Conservation (phyloP, 441 rosid species). For the Arabidopsis lyrata region DNA sequence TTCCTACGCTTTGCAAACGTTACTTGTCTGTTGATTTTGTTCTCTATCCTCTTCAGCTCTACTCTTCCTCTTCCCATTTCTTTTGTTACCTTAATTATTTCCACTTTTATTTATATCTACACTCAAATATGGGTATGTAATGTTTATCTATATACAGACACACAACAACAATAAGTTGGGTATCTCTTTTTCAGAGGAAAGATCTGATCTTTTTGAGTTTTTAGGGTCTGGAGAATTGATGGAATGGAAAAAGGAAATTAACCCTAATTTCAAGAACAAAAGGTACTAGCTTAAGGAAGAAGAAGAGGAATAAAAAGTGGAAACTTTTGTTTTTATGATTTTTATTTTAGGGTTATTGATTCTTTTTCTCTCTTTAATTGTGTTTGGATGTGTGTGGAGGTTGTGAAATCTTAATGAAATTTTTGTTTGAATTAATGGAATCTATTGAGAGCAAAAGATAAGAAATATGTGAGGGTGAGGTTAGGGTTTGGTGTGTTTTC, state of each 20-base stretch:
- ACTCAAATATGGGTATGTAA: slow-evolving; percentile 29
- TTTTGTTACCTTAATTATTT: slow-evolving; percentile 12
- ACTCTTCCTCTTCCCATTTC: slow-evolving; percentile 91
- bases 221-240: background rate
- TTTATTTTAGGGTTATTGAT: slow-evolving; percentile 41
- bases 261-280: slow-evolving; percentile 49
- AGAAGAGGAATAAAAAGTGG: slow-evolving; percentile 15
- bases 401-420: slow-evolving; percentile 22
- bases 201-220: slow-evolving; percentile 39
- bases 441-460: slow-evolving; percentile 43
- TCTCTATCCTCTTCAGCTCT: slow-evolving; percentile 89
- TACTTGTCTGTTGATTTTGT: slow-evolving; percentile 85
- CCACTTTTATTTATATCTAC: background rate
- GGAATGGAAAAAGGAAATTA: slow-evolving; percentile 27
- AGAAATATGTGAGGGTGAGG: slow-evolving; percentile 53
- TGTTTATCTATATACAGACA: slow-evolving; percentile 39
- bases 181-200: slow-evolving; percentile 45
- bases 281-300: slow-evolving; percentile 27
- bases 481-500: slow-evolving; percentile 56
- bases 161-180: slow-evolving; percentile 31
- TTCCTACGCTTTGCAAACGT: slow-evolving; percentile 88
- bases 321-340: slow-evolving; percentile 30
- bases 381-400: slow-evolving; percentile 13
- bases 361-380: slow-evolving; percentile 17
- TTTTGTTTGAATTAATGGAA: slow-evolving; percentile 15